phyloP scores from a whole-genome alignment of 768 basidiomycete genomes.

The Amanita rimosa region DNA sequence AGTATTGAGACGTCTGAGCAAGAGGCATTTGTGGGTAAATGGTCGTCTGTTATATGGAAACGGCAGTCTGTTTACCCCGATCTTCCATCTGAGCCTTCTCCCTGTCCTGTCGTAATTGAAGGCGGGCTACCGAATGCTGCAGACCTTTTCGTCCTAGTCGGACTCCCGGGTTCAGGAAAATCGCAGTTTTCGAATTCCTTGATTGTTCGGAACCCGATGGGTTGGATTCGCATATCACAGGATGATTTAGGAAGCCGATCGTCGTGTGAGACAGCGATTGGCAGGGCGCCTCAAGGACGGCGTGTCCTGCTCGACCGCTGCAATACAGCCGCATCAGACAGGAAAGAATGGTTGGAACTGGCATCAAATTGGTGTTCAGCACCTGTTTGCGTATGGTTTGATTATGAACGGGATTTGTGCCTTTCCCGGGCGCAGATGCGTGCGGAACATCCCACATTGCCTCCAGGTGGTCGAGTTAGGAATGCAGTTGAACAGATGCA shows the following conservation, averaged over 20 bases:
- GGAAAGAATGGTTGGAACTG: conserved; percentile 38
- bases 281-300: conserved; percentile 21
- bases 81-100: conserved; percentile 36
- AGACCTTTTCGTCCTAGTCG: conserved; percentile 45
- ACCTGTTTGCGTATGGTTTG: conserved; percentile 45
- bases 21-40: conserved; percentile 45
- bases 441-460: conserved; percentile 46
- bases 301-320: conserved; percentile 45
- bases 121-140: conserved; percentile 8
- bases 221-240: conserved; percentile 40
- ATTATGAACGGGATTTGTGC: conserved; percentile 38
- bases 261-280: conserved; percentile 40
- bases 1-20: conserved; percentile 48
- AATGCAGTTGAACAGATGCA: conserved; percentile 47
- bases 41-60: conserved; percentile 51
- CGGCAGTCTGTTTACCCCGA: conserved; percentile 39
- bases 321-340: conserved; percentile 35
- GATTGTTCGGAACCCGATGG: conserved; percentile 27
- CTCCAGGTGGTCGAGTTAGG: conserved; percentile 41
- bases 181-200: conserved; percentile 42
- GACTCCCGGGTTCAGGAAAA: conserved; percentile 53
- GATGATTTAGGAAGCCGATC: conserved; percentile 43
- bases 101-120: conserved; percentile 30
- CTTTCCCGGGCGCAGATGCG: conserved; percentile 43
- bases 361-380: conserved; percentile 33